phyloP scores from a whole-genome alignment of 2,329 filamentous ascomycete species.

The Akanthomyces lecanii region DNA sequence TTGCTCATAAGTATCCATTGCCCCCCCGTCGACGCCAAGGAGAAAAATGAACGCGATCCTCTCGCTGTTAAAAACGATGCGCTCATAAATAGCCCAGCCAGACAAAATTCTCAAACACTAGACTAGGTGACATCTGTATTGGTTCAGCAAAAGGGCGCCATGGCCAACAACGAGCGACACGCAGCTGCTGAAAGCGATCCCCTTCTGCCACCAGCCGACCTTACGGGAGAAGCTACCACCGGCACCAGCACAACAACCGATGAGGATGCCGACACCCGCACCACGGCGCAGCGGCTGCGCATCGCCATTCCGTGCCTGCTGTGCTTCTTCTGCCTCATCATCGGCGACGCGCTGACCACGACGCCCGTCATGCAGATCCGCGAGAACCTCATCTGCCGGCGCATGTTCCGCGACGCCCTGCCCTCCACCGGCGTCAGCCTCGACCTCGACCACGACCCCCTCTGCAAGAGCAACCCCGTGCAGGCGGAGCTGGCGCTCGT shows the following conservation, averaged over 20 bases:
- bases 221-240: neutral
- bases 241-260: neutral
- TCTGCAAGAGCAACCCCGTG: slow-evolving; percentile 21
- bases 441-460: neutral
- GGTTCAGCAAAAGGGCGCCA: neutral
- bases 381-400: slow-evolving; percentile 18
- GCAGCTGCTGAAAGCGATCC: slow-evolving; percentile 1
- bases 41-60: neutral
- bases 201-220: neutral
- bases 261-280: neutral
- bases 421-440: neutral
- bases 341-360: neutral
- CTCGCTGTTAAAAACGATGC: neutral
- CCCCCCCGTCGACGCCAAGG: too few relatives aligned
- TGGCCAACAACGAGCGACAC: neutral
- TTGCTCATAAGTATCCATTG: too few relatives aligned
- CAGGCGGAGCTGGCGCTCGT: slow-evolving; percentile 23
- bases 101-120: too few relatives aligned
- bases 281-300: neutral
- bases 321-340: slow-evolving; percentile 1
- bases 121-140: neutral
- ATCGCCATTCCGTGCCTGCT: slow-evolving; percentile 7
- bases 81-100: too few relatives aligned
- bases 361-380: neutral
- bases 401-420: neutral